Base-by-base conservation (phyloP, 441 rosid species). In the Biscutella auriculata region DNA sequence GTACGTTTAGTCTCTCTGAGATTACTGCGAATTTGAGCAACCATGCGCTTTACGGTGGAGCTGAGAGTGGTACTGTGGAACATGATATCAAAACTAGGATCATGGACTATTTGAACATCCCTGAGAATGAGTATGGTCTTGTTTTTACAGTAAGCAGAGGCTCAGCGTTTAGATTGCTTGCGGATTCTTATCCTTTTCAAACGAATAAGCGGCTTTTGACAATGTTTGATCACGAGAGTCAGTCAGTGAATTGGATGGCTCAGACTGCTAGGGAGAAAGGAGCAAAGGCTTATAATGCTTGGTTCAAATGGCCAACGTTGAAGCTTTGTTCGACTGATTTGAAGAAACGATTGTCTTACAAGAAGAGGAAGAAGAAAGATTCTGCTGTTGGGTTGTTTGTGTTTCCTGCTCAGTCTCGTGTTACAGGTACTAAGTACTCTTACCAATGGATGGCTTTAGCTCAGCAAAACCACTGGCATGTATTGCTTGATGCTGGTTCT, bases 391-490 rank as follows among this genome's bases (percentile, higher is more conserved):
- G 97, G 8, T 63, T 92, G 67, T 92, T 92, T 69, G 98, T 88
- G 70, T 92, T 92, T 61, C 98, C 97, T 0, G 98, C 83, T n/a
- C 98, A 92, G 69, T 88, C 97, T 26, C 74, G 98, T 33, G 98
- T 92, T 37, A 88, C 95, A 0, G 98, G 98, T 7, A 71, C 95
- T 4, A 92, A 92, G 72, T 92, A 92, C 66, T 92, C 98, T 0
- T 92, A 92, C 65, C 98, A 92, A 29, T 92, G 98, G 98, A 92
- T 92, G 98, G 95, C 96, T 14, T 69, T 85, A 42, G 98, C 98
- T 58, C 98, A 92, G 70, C 98, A 88, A 74, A 92, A 88, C 60
- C 77, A 82, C 62, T 92, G 96, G 98, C 98, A 92, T 62, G 98
- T 92, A 61, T 75, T 92, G 75, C 95, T 92, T 67, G 98, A 92